Conservation (phyloP, 805 yeast genomes). For the Teunomyces gatunensis region DNA sequence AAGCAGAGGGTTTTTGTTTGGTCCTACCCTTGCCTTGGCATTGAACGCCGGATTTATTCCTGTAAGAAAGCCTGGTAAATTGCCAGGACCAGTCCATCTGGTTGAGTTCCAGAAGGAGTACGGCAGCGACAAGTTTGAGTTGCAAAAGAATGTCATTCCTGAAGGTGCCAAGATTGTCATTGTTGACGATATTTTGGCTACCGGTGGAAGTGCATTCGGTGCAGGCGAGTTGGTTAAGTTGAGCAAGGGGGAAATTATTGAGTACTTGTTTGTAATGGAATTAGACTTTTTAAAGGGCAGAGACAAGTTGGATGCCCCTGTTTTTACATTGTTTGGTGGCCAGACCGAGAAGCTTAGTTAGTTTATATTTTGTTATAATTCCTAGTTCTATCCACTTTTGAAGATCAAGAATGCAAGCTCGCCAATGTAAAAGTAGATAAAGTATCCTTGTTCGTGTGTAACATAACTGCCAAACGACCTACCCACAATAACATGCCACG, state of each 20-base stretch:
- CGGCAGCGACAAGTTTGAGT: conserved; percentile 85
- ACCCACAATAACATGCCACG: conserved; percentile 84
- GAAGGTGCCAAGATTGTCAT: conserved; percentile 78
- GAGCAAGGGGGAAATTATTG: conserved; percentile 69
- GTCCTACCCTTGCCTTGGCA: conserved; percentile 91
- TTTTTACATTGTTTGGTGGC: conserved; percentile 84
- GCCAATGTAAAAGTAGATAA: conserved; percentile 69
- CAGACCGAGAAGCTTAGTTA: conserved; percentile 54
- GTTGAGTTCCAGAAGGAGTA: conserved; percentile 88
- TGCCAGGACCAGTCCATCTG: conserved; percentile 77
- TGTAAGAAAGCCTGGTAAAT: conserved; percentile 90
- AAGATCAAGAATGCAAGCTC: conserved; percentile 66
- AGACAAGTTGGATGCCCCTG: conserved; percentile 78
- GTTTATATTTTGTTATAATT: background rate
- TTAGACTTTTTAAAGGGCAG: conserved; percentile 93
- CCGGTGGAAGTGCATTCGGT: conserved; percentile 95
- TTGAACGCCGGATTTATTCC: conserved; percentile 91
- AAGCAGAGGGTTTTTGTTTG: conserved; percentile 95
- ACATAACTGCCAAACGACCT: conserved; percentile 77
- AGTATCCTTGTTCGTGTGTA: conserved; percentile 73
- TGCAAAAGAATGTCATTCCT: conserved; percentile 80
- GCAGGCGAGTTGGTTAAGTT: conserved; percentile 79
- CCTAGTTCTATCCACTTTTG: conserved; percentile 51
- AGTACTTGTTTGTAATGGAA: conserved; percentile 89
- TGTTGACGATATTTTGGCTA: conserved; percentile 96